Percentiles rank a stretch among this genome's conserved stretches.
Conservation (phyloP, 768 basidiomycete species). For the Mycena sanguinolenta region DNA sequence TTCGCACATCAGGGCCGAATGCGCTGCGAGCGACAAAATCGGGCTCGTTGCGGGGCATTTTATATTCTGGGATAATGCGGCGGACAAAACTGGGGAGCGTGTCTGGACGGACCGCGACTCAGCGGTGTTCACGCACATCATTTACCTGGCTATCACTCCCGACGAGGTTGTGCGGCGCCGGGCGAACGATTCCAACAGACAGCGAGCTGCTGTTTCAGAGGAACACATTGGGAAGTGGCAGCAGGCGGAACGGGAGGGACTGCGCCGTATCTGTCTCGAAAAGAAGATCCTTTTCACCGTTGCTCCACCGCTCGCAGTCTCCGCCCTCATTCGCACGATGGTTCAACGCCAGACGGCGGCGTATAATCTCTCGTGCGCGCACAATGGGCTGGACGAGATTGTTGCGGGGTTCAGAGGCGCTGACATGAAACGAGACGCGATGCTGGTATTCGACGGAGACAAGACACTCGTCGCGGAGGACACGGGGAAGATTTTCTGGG, state of each 20-base stretch:
- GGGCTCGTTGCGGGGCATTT: conserved; percentile 41
- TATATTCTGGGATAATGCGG: conserved; percentile 39
- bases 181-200: conserved; percentile 30
- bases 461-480: conserved; percentile 38
- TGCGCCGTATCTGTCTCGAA: conserved; percentile 40
- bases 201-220: conserved; percentile 32
- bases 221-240: conserved; percentile 41
- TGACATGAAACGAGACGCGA: conserved; percentile 11
- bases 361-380: conserved; percentile 35
- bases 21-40: conserved; percentile 32
- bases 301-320: conserved; percentile 29
- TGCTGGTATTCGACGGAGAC: conserved; percentile 42
- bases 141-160: conserved; percentile 39
- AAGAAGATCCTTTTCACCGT: conserved; percentile 37
- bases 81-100: conserved; percentile 26
- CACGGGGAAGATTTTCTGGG: conserved; percentile 40
- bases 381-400: conserved; percentile 34
- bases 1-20: conserved; percentile 33
- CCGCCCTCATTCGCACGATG: conserved; percentile 34
- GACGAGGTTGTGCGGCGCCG: conserved; percentile 34
- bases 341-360: conserved; percentile 34
- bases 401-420: conserved; percentile 16
- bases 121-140: conserved; percentile 37
- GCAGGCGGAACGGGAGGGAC: conserved; percentile 32
- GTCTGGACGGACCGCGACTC: conserved; percentile 39